Evolutionary conservation across 768 basidiomycete genomes (phyloP), one percentile per base, ranked within the genome.

Genomic region (Kwoniella newhampshirensis): DNA sequence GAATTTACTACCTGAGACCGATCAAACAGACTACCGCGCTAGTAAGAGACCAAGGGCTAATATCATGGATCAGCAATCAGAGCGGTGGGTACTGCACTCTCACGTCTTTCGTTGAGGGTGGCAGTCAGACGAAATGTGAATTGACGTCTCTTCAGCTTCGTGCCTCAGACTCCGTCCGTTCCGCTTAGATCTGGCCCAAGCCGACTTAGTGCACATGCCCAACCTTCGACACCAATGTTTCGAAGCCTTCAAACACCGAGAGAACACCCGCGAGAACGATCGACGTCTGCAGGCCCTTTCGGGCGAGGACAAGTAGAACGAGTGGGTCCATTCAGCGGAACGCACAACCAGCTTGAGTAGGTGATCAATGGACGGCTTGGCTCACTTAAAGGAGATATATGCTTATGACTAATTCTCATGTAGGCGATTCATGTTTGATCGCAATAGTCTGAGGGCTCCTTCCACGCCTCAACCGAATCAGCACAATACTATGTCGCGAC

Each of bases 361-460:
- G 15, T 36, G 32, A 32, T 32, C 13, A 13, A 32, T 32, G 32
- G 13, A 13, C 32, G 7, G 6, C 32, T 32, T 32, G 32, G 13
- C 32, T 32, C 7, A 32, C 32, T 6, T 6, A 13, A 6, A 32
- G 6, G 32, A 6, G 6, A n/a, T 6, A 32, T 13, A 6, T 32
- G 32, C 32, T 32, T 50, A 32, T 28, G 13, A 17, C 12, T 18
- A 18, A 40, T 51, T 18, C 13, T 26, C 13, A 28, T 48, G n/a
- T 18, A 51, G 50, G 28, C 30, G 37, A 36, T 51, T 40, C 27
- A 51, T 23, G 25, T 51, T 40, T 20, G 41, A 51, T 18, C 39
- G 50, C 41, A 51, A 26, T 40, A 26, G 37, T 2, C 18, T 51
- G 15, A 40, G 27, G 6, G 50, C 23, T 7, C 15, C 17, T 3